A percentile compares a stretch with the other conserved stretches of the same genome.
Conservation (phyloP, 176 grass and related monocot species). For the Secale cereale region DNA sequence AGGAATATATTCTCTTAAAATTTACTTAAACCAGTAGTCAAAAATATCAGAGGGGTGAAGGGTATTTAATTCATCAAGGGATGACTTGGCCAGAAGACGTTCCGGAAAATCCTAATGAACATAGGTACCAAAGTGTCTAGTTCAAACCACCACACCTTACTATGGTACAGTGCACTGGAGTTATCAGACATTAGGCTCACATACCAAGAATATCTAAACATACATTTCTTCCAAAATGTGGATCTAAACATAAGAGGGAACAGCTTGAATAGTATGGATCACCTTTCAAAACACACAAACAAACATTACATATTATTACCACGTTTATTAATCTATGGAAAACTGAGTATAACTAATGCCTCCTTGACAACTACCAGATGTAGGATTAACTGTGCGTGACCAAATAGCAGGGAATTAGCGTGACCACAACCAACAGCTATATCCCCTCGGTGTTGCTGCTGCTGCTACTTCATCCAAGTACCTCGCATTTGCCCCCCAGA, state of each 20-base stretch:
- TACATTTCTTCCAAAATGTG: not conserved
- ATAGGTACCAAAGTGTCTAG: not conserved
- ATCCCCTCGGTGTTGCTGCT: no score
- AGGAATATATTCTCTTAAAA: not conserved
- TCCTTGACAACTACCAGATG: no score
- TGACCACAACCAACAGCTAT: no score
- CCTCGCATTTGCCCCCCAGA: no score
- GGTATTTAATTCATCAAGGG: not conserved
- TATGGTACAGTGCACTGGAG: not conserved
- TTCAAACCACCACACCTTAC: not conserved
- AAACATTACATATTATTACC: not conserved
- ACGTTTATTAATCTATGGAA: not conserved
- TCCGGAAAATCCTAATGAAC: not conserved
- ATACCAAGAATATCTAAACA: not conserved
- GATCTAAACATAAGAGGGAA: not conserved
- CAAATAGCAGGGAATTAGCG: no score
- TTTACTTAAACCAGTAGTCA: not conserved
- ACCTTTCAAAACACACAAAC: not conserved
- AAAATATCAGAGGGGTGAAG: not conserved
- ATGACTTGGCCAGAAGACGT: not conserved
- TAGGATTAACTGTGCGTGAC: no score
- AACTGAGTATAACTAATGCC: not conserved
- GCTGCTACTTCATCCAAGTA: no score
- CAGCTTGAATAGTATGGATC: not conserved
- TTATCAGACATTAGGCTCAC: not conserved